Evolutionary conservation across 495 filamentous ascomycete genomes (phyloP).

Genomic region (Tuber melanosporum): DNA sequence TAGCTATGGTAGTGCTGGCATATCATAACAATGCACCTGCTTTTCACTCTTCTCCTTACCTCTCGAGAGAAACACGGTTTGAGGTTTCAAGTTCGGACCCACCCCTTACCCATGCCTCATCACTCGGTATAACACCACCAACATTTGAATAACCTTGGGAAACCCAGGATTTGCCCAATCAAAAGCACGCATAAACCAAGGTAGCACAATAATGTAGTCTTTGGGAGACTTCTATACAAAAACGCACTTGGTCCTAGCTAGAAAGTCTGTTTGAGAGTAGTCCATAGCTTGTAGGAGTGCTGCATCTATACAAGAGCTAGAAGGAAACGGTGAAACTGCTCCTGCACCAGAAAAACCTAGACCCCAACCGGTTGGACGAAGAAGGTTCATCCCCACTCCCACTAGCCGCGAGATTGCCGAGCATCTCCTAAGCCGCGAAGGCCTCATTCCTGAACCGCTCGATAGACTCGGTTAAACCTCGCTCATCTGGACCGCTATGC

Average conservation of each 20-base stretch:
- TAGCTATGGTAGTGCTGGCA: not conserved
- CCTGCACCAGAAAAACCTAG: no score
- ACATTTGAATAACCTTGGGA: not conserved
- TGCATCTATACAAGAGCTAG: no score
- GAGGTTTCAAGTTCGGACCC: not conserved
- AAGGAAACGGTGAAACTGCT: no score
- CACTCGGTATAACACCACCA: not conserved
- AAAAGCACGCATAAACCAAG: not conserved
- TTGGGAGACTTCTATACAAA: no score
- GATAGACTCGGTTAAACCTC: no score
- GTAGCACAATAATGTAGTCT: not conserved
- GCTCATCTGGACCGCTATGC: no score
- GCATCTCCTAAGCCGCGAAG: no score
- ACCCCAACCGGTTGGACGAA: no score
- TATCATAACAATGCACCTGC: not conserved
- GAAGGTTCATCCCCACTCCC: no score
- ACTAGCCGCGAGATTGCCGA: no score
- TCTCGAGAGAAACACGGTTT: not conserved
- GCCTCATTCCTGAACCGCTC: no score
- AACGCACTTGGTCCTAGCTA: not conserved
- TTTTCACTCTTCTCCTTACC: not conserved
- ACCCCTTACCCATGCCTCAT: not conserved
- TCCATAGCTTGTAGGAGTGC: not conserved
- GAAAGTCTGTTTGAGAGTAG: not conserved
- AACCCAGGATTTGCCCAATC: not conserved